Base-by-base conservation (phyloP, 2,329 filamentous ascomycete species). In the Alternaria incomplexa region DNA sequence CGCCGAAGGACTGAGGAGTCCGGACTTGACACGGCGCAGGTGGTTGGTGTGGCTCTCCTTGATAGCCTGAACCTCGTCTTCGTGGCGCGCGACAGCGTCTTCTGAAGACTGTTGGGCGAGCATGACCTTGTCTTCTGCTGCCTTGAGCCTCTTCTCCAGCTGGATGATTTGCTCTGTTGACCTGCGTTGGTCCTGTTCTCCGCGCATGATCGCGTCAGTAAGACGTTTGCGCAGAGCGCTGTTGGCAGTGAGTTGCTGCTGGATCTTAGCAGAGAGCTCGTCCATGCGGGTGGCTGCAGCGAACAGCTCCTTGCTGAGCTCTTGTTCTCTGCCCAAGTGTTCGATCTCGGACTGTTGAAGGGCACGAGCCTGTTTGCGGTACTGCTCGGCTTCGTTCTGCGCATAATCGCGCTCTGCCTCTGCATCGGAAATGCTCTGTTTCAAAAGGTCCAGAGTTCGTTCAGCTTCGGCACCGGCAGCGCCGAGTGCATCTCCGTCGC, bases 51-150 rank as follows among this genome's bases (percentile, higher is more conserved):
- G 90, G 62, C 88, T 91, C 59, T 96, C 93, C 69, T 91, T 90
- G 58, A 98, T 83, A 22, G 86, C 84, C 17, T 87, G 83, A 40
- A 97, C 87, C 80, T 97, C 93, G 40, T 96, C 93, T 78, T 98
- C 96, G 75, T 97, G 93, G 52, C 89, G 90, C 46, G 88, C 83
- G 61, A 98, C 88, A 43, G 90, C 90, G 52, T 95, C 93, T 77
- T 99, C 96, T 0, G 93, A 95, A 20, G 91, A 88, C 60, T 93
- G 90, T 79, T 98, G 95, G 2, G 95, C 93, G 20, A 88, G 82
- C 57, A 96, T 85, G 22, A 99, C 87, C 71, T 91, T 88, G 64
- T 98, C 94, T 77, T 98, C 96, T 54, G 97, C 88, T 15, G 84
- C 81, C 72, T 91, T 93, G 60, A 99, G 89, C 61, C 90, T 91